Evolutionary conservation across 192 early-diverging fungal genomes (phyloP), one percentile per base, ranked within the genome.

Genomic region (Gaertneriomyces semiglobifer): DNA sequence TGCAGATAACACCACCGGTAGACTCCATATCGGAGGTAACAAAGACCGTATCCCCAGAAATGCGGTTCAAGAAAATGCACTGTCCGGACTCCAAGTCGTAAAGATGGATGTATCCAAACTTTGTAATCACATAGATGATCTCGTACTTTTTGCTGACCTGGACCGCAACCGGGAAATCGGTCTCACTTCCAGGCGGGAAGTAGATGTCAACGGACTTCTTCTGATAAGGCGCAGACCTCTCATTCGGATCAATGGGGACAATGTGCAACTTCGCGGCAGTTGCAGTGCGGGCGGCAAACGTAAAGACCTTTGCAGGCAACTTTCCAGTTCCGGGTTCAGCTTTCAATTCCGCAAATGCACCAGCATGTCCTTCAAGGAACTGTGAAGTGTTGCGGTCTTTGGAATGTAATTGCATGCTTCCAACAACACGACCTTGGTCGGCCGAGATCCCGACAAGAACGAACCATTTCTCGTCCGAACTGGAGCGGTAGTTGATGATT

Each of bases 21-120:
- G 79, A 74, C 52, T 94, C 86, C 62, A 94, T 85, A 71, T 94
- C 93, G 46, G 93, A 87, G 62, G 95, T 95, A 12, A 93, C 91
- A 88, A 99, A 99, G 58, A 99, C 93, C n/a, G 96, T 96, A 60
- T 98, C 96, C 18, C 90, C 91, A 71, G 89, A 93, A 68, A 98
- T 96, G 61, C 96, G 86, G 81, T 99, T 98, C 87, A 93, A 93
- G 81, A 93, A 99, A 56, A 99, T 88, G 76, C 93, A 94, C 16
- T 88, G 86, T 41, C 92, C 94, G 11, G 92, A 86, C 76, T 98
- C 96, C 43, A 99, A 80, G 68, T 99, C 96, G 77, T 94, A 98
- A 39, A 99, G 77, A 69, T 98, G 95, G 69, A 99, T 92, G 71
- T 92, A 99, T 5, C 96, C 96, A 73, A 91, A 94, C 83, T 99